Percentiles rank a stretch among this genome's conserved stretches.
Evolutionary conservation across 1,139 yeast genomes (phyloP).

Genomic region (Tardiomyces blankii): DNA sequence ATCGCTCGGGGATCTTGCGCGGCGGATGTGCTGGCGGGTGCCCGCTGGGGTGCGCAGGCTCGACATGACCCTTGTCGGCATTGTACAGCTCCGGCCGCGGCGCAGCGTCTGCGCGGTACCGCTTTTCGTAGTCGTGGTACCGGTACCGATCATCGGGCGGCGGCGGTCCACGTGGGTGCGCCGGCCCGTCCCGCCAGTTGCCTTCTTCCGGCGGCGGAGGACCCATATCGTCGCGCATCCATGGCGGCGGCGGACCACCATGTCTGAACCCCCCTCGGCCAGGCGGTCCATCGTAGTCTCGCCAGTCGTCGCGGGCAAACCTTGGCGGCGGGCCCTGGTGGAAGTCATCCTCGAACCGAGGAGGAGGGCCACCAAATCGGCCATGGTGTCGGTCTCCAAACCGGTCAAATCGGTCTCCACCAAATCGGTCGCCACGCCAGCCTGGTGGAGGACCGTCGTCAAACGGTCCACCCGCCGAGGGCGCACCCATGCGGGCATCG

Average conservation of each 20-base stretch:
- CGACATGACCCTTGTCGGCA: slow-evolving; percentile 22
- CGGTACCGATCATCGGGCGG: slow-evolving; percentile 14
- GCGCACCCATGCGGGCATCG: neutral
- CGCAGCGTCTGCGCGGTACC: slow-evolving; percentile 19
- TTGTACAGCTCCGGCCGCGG: slow-evolving; percentile 23
- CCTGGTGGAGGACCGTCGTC: slow-evolving; percentile 1
- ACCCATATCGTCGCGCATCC: slow-evolving; percentile 5
- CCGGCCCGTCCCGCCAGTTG: slow-evolving; percentile 3
- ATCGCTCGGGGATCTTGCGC: slow-evolving; percentile 3
- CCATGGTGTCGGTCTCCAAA: neutral
- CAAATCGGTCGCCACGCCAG: slow-evolving; percentile 1
- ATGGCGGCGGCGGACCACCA: slow-evolving; percentile 7
- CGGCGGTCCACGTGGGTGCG: neutral
- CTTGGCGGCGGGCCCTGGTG: neutral
- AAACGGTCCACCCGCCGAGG: slow-evolving; percentile 5
- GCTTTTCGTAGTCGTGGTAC: slow-evolving; percentile 19
- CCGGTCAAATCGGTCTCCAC: neutral
- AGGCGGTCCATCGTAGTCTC: neutral
- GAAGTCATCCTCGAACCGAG: neutral
- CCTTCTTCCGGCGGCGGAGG: slow-evolving; percentile 3
- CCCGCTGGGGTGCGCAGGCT: slow-evolving; percentile 10
- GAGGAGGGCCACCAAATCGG: neutral
- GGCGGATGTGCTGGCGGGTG: too few relatives aligned
- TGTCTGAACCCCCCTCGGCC: slow-evolving; percentile 2
- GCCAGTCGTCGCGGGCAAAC: neutral